Evolutionary conservation across 495 filamentous ascomycete species (phyloP).

Genomic region (Talaromyces liani): DNA sequence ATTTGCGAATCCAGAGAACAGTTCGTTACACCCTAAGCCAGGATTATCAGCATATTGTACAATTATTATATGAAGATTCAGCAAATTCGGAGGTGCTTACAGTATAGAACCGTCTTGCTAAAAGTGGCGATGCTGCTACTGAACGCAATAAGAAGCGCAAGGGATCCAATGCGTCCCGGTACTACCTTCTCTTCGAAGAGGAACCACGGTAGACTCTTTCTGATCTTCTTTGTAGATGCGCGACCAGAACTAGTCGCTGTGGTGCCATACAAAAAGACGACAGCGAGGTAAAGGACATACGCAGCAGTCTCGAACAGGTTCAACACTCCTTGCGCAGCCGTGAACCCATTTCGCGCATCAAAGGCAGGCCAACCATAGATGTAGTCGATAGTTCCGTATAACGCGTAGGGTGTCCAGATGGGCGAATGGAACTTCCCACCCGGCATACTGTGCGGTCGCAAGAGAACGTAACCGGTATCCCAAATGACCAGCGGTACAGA

Average conservation of each 20-base stretch:
- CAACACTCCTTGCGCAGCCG: slow-evolving; percentile 63
- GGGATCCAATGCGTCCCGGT: slow-evolving; percentile 49
- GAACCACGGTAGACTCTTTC: slow-evolving; percentile 31
- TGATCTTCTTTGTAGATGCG: slow-evolving; percentile 22
- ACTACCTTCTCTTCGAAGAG: slow-evolving; percentile 45
- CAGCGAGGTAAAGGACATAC: slow-evolving; percentile 62
- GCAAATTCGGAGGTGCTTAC: slow-evolving; percentile 39
- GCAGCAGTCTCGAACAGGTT: slow-evolving; percentile 67
- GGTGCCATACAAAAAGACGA: slow-evolving; percentile 42
- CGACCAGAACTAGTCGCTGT: slow-evolving; percentile 21
- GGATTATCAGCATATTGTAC: background rate
- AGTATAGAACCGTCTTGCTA: slow-evolving; percentile 82
- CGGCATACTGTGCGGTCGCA: slow-evolving; percentile 79
- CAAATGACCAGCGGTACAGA: slow-evolving; percentile 79
- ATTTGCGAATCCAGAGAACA: slow-evolving; percentile 67
- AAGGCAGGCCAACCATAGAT: slow-evolving; percentile 79
- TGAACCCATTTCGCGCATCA: slow-evolving; percentile 67
- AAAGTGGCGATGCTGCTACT: slow-evolving; percentile 70
- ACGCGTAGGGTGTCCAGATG: slow-evolving; percentile 70
- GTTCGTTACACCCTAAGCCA: slow-evolving; percentile 62
- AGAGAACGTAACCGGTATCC: slow-evolving; percentile 75
- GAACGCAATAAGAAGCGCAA: slow-evolving; percentile 62
- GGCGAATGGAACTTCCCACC: slow-evolving; percentile 68
- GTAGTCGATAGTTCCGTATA: slow-evolving; percentile 76
- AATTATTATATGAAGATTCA: background rate